These are phyloP conservation scores for Clavispora vitiphila DNA, from an alignment of 805 yeast genomes.

Conservation along the genomic window DNA sequence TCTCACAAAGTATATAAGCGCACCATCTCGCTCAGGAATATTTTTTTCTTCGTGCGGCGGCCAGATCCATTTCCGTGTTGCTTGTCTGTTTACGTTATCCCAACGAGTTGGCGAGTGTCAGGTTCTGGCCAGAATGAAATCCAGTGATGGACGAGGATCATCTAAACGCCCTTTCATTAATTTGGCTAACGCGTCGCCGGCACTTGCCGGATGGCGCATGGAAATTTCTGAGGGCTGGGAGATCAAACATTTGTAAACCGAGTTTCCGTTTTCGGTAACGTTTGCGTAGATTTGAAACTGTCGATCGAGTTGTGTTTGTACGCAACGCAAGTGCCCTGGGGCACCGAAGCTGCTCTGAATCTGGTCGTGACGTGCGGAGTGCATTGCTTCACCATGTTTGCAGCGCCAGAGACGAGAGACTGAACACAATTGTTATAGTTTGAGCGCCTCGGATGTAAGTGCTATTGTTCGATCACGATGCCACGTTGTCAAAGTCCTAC, in stretches of 20 bases:
- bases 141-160: constrained; percentile 37
- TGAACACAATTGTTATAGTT: too few species aligned
- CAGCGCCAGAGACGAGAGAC: too few species aligned
- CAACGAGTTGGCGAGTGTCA: constrained; percentile 49
- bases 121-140: constrained; percentile 44
- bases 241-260: constrained; percentile 30
- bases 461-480: too few species aligned
- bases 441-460: too few species aligned
- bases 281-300: constrained; percentile 21
- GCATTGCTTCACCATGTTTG: too few species aligned
- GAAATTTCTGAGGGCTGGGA: constrained; percentile 42
- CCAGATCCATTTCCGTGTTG: constrained; percentile 50
- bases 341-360: too few species aligned
- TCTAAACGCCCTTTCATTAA: constrained; percentile 41
- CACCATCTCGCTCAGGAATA: not conserved
- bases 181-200: constrained; percentile 18
- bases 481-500: too few species aligned
- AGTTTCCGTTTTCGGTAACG: not conserved
- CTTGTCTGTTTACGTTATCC: constrained; percentile 44
- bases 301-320: too few species aligned
- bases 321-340: too few species aligned
- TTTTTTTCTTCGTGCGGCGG: constrained; percentile 43
- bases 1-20: constrained; percentile 7
- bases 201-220: constrained; percentile 17
- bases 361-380: too few species aligned